A percentile compares a stretch with the other conserved stretches of the same genome.
Evolutionary conservation across 257 asterid genomes (phyloP).

Genomic region (Salvia miltiorrhiza): DNA sequence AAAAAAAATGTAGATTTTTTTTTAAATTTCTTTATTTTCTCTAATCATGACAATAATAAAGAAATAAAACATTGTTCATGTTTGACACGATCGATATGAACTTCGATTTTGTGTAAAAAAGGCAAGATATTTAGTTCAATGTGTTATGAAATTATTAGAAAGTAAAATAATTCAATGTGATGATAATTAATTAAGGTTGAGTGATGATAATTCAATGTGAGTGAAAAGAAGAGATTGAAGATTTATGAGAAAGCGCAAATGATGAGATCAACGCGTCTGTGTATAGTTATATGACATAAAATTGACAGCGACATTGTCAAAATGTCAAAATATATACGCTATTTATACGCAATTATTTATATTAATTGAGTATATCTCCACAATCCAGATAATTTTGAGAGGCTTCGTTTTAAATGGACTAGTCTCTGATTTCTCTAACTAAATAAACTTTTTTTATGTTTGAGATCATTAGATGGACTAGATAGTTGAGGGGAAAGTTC

Average conservation of each 20-base stretch:
- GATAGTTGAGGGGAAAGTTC: too few species aligned
- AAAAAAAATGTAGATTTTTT: too few species aligned
- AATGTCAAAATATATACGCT: neutral
- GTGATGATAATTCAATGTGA: too few species aligned
- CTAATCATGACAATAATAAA: too few species aligned
- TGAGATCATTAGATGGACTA: neutral
- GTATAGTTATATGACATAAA: neutral
- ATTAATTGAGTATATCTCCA: too few species aligned
- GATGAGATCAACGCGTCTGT: conserved; percentile 23
- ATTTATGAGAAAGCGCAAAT: neutral
- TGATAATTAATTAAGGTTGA: neutral
- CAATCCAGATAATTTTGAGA: neutral
- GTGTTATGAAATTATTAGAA: neutral
- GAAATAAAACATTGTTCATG: neutral
- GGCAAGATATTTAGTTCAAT: too few species aligned
- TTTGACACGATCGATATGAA: too few species aligned
- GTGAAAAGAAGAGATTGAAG: too few species aligned
- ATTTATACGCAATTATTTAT: neutral
- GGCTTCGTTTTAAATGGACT: neutral
- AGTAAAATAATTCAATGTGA: neutral
- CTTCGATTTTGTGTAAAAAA: too few species aligned
- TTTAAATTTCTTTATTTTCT: too few species aligned
- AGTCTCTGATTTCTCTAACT: neutral
- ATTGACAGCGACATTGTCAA: neutral
- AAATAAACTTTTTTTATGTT: neutral